Evolutionary conservation across 768 basidiomycete genomes (phyloP).

Genomic region (Lentinula aciculospora): DNA sequence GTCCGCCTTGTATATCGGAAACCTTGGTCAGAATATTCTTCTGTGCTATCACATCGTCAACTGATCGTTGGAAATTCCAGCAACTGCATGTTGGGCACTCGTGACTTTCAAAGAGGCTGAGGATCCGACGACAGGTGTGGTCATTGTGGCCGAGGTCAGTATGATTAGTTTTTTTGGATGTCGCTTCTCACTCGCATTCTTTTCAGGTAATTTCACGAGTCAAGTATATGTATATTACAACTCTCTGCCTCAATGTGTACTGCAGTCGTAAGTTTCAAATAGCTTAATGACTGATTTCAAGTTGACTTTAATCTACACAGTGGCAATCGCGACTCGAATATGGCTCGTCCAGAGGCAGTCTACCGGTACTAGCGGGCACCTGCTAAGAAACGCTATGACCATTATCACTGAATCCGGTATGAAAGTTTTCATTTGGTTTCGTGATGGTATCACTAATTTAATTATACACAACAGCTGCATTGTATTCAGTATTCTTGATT

Average conservation of each 20-base stretch:
- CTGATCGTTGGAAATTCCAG: background rate
- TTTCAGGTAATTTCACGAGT: background rate
- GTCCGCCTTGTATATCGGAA: background rate
- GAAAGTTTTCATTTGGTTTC: background rate
- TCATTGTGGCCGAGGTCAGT: conserved; percentile 1
- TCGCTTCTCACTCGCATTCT: background rate
- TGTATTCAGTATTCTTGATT: conserved; percentile 1
- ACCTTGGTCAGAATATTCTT: background rate
- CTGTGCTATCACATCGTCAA: background rate
- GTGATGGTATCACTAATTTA: no score
- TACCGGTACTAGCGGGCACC: background rate
- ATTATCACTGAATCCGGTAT: conserved; percentile 1
- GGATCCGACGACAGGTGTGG: background rate
- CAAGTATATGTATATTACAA: conserved; percentile 4
- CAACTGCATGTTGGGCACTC: conserved; percentile 2
- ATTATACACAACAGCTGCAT: background rate
- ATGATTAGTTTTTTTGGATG: background rate
- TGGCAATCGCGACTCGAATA: background rate
- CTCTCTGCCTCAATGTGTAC: conserved; percentile 2
- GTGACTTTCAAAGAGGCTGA: conserved; percentile 2
- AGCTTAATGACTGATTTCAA: no score
- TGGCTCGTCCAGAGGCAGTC: conserved; percentile 4
- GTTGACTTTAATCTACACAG: background rate
- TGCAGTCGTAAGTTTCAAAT: background rate
- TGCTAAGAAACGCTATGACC: background rate